Conservation (phyloP, 345 rosid genomes). For the Gossypium australe region DNA sequence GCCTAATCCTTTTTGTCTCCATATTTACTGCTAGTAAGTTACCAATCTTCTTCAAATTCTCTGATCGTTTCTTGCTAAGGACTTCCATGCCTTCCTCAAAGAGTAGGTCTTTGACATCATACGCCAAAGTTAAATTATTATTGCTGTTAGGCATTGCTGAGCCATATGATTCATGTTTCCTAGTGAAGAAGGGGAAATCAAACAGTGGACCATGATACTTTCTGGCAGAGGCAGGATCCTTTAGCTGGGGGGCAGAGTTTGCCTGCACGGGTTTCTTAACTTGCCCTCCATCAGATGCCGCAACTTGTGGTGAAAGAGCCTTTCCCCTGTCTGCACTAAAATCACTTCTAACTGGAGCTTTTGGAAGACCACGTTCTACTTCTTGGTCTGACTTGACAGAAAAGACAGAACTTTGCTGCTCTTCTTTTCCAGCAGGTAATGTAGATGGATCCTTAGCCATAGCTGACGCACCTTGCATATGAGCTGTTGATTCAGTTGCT, state of each 20-base stretch:
- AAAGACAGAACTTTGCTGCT: slow-evolving; percentile 51
- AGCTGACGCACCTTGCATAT: slow-evolving; percentile 38
- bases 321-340: slow-evolving; percentile 68
- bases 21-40: slow-evolving; percentile 73
- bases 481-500: slow-evolving; percentile 41
- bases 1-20: slow-evolving; percentile 94
- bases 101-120: slow-evolving; percentile 86
- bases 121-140: slow-evolving; percentile 75
- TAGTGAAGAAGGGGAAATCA: slow-evolving; percentile 97
- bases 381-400: slow-evolving; percentile 73
- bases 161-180: slow-evolving; percentile 87
- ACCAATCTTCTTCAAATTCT: slow-evolving; percentile 76
- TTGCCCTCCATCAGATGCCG: slow-evolving; percentile 56
- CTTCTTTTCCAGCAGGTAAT: slow-evolving; percentile 54
- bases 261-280: slow-evolving; percentile 64
- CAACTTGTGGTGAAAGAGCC: slow-evolving; percentile 45
- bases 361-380: slow-evolving; percentile 50
- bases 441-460: slow-evolving; percentile 48
- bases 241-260: slow-evolving; percentile 49
- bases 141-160: slow-evolving; percentile 61
- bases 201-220: slow-evolving; percentile 97
- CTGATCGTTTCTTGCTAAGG: slow-evolving; percentile 65
- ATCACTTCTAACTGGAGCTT: slow-evolving; percentile 51
- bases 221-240: slow-evolving; percentile 71
- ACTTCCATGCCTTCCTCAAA: slow-evolving; percentile 87